phyloP scores from a whole-genome alignment of 768 basidiomycete genomes.

The Tremella fuciformis region DNA sequence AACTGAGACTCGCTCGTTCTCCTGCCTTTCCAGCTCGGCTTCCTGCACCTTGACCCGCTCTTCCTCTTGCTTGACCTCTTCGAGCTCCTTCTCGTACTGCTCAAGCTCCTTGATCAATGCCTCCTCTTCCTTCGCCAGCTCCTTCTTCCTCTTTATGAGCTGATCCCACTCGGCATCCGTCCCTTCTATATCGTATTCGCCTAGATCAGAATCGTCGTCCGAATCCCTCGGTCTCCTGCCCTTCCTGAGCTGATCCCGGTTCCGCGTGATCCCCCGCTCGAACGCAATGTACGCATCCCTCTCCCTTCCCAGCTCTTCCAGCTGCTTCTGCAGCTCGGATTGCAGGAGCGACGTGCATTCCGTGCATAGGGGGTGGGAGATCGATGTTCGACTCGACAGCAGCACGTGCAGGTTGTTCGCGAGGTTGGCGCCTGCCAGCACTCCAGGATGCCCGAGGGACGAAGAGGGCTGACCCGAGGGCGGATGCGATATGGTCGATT shows the following conservation, averaged over 20 bases:
- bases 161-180: conserved; percentile 36
- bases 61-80: conserved; percentile 74
- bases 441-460: conserved; percentile 54
- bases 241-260: conserved; percentile 63
- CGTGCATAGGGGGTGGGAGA: conserved; percentile 90
- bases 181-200: conserved; percentile 39
- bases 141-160: conserved; percentile 63
- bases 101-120: conserved; percentile 68
- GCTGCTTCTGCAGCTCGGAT: conserved; percentile 67
- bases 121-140: conserved; percentile 71
- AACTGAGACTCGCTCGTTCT: conserved; percentile 54
- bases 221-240: conserved; percentile 56
- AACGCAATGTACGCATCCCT: conserved; percentile 90
- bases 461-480: conserved; percentile 57
- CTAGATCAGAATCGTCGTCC: conserved; percentile 55
- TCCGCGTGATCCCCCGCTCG: conserved; percentile 79
- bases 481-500: conserved; percentile 44
- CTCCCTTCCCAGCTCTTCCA: conserved; percentile 88
- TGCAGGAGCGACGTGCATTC: conserved; percentile 87
- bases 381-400: conserved; percentile 51
- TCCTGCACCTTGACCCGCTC: conserved; percentile 73
- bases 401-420: conserved; percentile 40
- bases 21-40: conserved; percentile 61
- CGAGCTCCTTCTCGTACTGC: conserved; percentile 72
- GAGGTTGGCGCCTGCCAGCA: conserved; percentile 45